Percentiles rank a stretch among this genome's conserved stretches.
Conservation (phyloP, 257 asterid species). For the Solanum arcanum region DNA sequence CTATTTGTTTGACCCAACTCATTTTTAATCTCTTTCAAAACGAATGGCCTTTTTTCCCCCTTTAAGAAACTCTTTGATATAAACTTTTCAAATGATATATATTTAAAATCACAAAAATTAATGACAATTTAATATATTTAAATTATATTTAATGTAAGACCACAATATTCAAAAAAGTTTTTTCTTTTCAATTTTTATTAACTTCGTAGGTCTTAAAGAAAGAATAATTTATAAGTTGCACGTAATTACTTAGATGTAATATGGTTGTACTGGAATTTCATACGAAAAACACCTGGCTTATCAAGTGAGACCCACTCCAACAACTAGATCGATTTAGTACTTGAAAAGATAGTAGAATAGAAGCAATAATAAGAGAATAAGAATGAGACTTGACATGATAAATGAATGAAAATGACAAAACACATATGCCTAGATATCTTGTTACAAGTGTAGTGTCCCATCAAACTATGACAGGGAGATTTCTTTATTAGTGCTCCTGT, state of each 20-base stretch:
- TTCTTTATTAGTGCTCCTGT: background rate
- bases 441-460: background rate
- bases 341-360: background rate
- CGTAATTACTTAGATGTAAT: too few relatives aligned
- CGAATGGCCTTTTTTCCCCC: too few relatives aligned
- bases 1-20: too few relatives aligned
- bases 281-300: background rate
- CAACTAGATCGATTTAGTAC: background rate
- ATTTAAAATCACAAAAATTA: background rate
- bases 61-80: too few relatives aligned
- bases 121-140: too few relatives aligned
- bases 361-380: background rate
- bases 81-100: too few relatives aligned
- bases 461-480: background rate
- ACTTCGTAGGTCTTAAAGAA: too few relatives aligned
- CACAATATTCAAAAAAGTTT: accelerated
- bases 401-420: background rate
- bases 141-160: too few relatives aligned
- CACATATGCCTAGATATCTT: background rate
- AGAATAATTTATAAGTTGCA: background rate
- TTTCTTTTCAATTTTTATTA: too few relatives aligned
- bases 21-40: background rate
- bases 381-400: background rate
- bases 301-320: background rate
- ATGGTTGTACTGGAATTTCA: background rate